Base-by-base conservation (phyloP, 1,139 yeast species). In the Hemisphaericaspora subhashii region DNA sequence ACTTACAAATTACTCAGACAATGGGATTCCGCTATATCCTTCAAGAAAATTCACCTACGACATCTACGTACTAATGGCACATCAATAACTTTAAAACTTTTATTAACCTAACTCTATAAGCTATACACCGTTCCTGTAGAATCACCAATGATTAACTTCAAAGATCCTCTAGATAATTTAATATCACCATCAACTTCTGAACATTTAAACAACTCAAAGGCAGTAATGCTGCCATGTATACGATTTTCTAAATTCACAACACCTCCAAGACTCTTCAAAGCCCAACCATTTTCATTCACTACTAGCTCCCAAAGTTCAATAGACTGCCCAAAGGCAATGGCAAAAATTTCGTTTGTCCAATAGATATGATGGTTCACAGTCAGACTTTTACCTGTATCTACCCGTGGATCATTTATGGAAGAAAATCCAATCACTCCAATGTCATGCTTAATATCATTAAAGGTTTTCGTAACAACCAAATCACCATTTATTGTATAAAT, bases 401-500 rank as follows among this genome's bases (percentile, higher is more conserved):
- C 60, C 43, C 51, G 48, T 2, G 64, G 51, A 33, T 52, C 55
- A 45, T 65, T 66, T 34, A 58, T 48, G 20, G 64, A 58, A 2
- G 67, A 76, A 54, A 70, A 66, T 3, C 57, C 44, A 16, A 69
- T 38, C 16, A 60, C 46, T 1, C 64, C 50, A 18, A 57, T 46
- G n/a, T 22, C 30, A 5, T 34, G 40, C 1, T 37, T 29, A 1
- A 50, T 46, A 10, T 41, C 35, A 8, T 55, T 51, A 23, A 68
- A 42, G 2, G 38, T 36, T 12, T 50, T 41, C 4, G 47, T 43
- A 4, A 64, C 33, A 2, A 79, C 60, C 3, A 53, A 33, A 5
- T 70, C 71, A 0, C 88, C 88, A 56, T 84, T 83, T 18, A 83
- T 55, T 4, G 79, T 79, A 54, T 55, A 77, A 0, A 83, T 33